phyloP scores from a whole-genome alignment of 257 asterid species.

The Cynanchum wilfordii region DNA sequence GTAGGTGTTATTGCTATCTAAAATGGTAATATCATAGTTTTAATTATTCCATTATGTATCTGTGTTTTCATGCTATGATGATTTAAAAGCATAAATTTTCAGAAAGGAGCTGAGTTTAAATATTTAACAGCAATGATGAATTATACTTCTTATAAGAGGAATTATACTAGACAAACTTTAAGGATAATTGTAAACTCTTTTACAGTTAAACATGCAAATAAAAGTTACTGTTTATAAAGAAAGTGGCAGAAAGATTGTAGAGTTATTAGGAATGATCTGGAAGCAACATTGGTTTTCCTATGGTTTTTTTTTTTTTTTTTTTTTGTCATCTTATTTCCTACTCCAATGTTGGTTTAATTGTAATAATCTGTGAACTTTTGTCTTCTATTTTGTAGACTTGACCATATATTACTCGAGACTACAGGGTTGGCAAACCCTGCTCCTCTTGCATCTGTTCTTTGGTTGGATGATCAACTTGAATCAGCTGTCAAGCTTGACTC shows the following conservation, averaged over 20 bases:
- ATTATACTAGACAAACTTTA: not conserved
- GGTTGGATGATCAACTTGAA: slow-evolving; percentile 95
- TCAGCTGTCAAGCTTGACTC: slow-evolving; percentile 79
- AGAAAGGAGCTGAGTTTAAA: too few relatives aligned
- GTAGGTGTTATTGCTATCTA: not conserved
- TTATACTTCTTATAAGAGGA: too few relatives aligned
- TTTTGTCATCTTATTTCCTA: not conserved
- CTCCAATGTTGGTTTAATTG: not conserved
- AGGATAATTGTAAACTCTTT: not conserved
- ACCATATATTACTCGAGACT: slow-evolving; percentile 92
- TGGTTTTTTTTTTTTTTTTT: not conserved
- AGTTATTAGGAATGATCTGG: not conserved
- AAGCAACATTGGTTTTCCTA: not conserved
- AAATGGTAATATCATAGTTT: not conserved
- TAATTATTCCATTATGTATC: not conserved
- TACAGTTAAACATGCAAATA: not conserved
- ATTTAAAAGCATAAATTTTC: too few relatives aligned
- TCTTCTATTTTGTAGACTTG: slow-evolving; percentile 56
- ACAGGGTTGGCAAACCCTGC: slow-evolving; percentile 98
- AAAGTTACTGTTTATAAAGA: not conserved
- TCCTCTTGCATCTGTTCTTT: slow-evolving; percentile 95
- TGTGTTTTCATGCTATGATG: not conserved
- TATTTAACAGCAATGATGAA: too few relatives aligned
- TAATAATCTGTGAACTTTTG: not conserved
- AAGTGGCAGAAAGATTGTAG: not conserved